Evolutionary conservation across 1,139 yeast genomes (phyloP).

Genomic region (Arxiozyma heterogenica): DNA sequence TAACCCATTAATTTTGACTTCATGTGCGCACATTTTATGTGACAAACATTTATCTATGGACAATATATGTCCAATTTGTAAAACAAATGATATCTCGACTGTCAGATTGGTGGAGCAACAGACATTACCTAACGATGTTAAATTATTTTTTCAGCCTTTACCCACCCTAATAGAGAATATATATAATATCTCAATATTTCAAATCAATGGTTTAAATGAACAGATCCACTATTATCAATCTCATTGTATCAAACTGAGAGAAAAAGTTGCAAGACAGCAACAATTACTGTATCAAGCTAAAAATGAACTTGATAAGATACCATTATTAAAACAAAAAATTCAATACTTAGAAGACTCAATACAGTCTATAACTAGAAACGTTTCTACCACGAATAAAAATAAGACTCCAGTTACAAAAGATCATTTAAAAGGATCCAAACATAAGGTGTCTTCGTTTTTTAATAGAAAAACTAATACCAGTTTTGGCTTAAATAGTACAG

Average conservation of each 20-base stretch:
- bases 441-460: not conserved
- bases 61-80: slow-evolving; percentile 16
- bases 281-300: slow-evolving; percentile 20
- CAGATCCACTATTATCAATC: slow-evolving; percentile 20
- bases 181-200: slow-evolving; percentile 21
- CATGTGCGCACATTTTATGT: slow-evolving; percentile 26
- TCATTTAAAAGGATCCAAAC: not conserved
- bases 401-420: not conserved
- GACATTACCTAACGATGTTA: slow-evolving; percentile 19
- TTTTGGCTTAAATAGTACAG: not conserved
- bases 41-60: slow-evolving; percentile 11
- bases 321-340: slow-evolving; percentile 13
- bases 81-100: slow-evolving; percentile 14
- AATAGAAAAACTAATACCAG: not conserved
- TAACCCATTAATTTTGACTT: slow-evolving; percentile 18
- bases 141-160: slow-evolving; percentile 20
- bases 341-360: slow-evolving; percentile 11
- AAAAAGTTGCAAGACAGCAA: slow-evolving; percentile 21
- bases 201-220: slow-evolving; percentile 15
- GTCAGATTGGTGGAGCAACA: slow-evolving; percentile 12
- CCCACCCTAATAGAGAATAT: slow-evolving; percentile 17
- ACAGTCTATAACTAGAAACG: not conserved
- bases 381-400: not conserved
- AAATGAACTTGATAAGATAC: slow-evolving; percentile 19
- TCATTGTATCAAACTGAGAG: slow-evolving; percentile 17